Percentiles rank a stretch among this genome's conserved stretches.
Conservation (phyloP, 2,329 filamentous ascomycete species). For the Verticillium nubilum region DNA sequence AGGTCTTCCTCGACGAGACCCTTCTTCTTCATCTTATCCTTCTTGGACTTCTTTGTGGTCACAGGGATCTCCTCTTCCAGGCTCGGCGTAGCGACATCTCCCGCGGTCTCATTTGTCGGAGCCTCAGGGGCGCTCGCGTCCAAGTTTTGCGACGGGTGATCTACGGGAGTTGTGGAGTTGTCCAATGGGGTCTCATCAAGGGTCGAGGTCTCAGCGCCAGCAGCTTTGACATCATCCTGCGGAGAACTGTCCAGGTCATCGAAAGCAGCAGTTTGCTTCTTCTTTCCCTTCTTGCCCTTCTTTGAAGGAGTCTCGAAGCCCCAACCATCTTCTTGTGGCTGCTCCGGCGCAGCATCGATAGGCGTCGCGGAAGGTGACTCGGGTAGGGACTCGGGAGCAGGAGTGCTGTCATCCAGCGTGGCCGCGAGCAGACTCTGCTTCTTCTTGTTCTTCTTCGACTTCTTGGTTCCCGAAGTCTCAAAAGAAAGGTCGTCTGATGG, state of each 20-base stretch:
- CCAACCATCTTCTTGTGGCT: constrained; percentile 1
- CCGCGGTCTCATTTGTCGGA: constrained; percentile 3
- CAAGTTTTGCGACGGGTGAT: background rate
- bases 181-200: background rate
- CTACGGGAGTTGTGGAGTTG: background rate
- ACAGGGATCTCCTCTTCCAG: constrained; percentile 14
- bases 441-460: constrained; percentile 15
- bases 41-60: constrained; percentile 23
- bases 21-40: constrained; percentile 25
- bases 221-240: background rate
- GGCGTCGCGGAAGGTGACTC: background rate
- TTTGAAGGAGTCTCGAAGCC: constrained; percentile 12
- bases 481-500: background rate
- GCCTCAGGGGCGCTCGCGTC: background rate
- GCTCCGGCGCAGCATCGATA: background rate
- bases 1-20: background rate
- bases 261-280: constrained; percentile 12
- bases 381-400: background rate
- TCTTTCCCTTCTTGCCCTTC: constrained; percentile 28
- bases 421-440: constrained; percentile 7
- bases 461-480: background rate
- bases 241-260: constrained; percentile 2
- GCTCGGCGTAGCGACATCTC: constrained; percentile 10
- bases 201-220: background rate
- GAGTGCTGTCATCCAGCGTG: background rate